Conservation (phyloP, 2,329 filamentous ascomycete species). For the Arthrobotrys iridis region DNA sequence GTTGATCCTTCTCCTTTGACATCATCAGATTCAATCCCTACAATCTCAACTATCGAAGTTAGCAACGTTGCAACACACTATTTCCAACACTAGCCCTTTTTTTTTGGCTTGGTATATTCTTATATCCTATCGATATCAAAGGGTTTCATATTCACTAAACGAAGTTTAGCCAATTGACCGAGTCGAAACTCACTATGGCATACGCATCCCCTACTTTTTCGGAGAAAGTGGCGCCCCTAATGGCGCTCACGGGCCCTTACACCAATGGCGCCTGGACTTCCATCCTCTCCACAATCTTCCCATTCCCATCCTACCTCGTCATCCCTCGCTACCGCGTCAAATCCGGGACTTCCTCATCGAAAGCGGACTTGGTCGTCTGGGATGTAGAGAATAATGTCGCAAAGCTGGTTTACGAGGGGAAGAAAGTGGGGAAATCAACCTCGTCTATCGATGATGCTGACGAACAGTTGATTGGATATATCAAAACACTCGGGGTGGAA, state of each 20-base stretch:
- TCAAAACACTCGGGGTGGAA: conserved; percentile 24
- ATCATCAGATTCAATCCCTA: neutral
- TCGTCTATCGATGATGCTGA: conserved; percentile 46
- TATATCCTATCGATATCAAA: neutral
- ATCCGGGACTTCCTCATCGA: conserved; percentile 5
- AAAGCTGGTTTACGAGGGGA: conserved; percentile 49
- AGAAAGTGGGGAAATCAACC: conserved; percentile 52
- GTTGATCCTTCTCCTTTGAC: neutral
- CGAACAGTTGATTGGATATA: conserved; percentile 45
- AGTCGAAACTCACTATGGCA: neutral
- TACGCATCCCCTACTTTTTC: conserved; percentile 32
- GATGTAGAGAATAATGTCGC: conserved; percentile 29
- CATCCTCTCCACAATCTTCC: conserved; percentile 39
- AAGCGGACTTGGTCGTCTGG: conserved; percentile 50
- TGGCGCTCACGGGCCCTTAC: conserved; percentile 38
- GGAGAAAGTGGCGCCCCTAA: conserved; percentile 40
- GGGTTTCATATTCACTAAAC: neutral
- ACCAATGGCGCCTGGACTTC: conserved; percentile 53
- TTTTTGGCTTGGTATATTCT: neutral
- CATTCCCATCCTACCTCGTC: conserved; percentile 44
- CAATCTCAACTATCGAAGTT: neutral
- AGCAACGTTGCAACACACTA: conserved; percentile 47
- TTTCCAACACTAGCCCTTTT: conserved; percentile 33
- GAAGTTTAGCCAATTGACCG: neutral
- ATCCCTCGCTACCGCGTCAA: conserved; percentile 41